Conservation (phyloP, 306 rosid species). For the Dicorynia guianensis region DNA sequence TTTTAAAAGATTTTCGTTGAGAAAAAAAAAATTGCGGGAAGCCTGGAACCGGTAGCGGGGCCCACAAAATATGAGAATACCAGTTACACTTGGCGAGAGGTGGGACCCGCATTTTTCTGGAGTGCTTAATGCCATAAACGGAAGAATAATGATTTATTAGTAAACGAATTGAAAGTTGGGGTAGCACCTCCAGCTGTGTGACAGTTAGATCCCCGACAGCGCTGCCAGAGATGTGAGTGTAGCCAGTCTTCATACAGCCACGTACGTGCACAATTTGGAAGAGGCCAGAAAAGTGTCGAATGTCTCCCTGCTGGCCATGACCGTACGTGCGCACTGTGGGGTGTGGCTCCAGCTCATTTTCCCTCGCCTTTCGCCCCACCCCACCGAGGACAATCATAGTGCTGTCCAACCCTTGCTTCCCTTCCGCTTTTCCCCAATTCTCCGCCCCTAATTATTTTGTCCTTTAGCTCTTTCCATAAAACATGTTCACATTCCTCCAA, state of each 20-base stretch:
- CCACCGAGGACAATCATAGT: too few species aligned
- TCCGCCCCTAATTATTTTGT: too few species aligned
- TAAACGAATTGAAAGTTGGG: too few species aligned
- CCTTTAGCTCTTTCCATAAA: too few species aligned
- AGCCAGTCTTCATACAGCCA: not conserved
- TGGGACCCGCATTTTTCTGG: not conserved
- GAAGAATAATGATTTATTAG: too few species aligned
- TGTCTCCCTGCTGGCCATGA: slow-evolving; percentile 20
- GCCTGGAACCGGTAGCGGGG: not conserved
- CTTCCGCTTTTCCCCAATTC: too few species aligned
- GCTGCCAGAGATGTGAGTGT: not conserved
- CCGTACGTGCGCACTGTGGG: not conserved
- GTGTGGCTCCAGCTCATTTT: slow-evolving; percentile 8
- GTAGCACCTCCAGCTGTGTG: slow-evolving; percentile 2
- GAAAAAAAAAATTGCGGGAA: not conserved
- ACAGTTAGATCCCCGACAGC: slow-evolving; percentile 25
- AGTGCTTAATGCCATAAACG: too few species aligned
- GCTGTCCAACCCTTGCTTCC: too few species aligned
- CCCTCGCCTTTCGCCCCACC: too few species aligned
- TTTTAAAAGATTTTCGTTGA: too few species aligned
- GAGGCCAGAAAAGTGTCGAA: not conserved
- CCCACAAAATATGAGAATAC: slow-evolving; percentile 14
- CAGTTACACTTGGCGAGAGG: not conserved
- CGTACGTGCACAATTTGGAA: slow-evolving; percentile 19
- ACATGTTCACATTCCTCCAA: too few species aligned